Conservation (phyloP, 225 moss, liverwort and hornwort genomes). For the Bryum argenteum region DNA sequence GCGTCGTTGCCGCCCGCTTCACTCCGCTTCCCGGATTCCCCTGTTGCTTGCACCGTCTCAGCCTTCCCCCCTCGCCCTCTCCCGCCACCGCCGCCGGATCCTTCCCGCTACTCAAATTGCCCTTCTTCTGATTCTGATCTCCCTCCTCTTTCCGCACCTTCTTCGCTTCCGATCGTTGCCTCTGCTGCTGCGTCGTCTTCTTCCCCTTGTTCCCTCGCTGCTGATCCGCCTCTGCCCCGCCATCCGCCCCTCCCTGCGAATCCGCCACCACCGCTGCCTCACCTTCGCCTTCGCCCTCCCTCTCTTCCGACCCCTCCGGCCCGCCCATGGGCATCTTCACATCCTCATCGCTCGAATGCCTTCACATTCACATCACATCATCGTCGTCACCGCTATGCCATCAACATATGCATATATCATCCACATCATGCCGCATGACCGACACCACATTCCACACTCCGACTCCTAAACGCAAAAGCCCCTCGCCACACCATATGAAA, state of each 20-base stretch:
- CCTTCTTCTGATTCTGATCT: constrained; percentile 45
- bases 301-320: constrained; percentile 69
- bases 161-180: constrained; percentile 73
- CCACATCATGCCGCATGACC: neutral
- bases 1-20: constrained; percentile 46
- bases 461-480: neutral
- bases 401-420: neutral
- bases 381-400: no score
- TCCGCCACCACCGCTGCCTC: constrained; percentile 59
- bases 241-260: constrained; percentile 52
- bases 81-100: constrained; percentile 35
- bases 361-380: no score
- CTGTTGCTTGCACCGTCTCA: constrained; percentile 79
- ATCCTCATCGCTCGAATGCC: constrained; percentile 81
- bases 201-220: constrained; percentile 56
- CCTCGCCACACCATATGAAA: neutral
- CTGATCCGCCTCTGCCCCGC: constrained; percentile 44
- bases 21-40: constrained; percentile 38
- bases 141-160: constrained; percentile 67
- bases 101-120: constrained; percentile 37
- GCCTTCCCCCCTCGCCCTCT: constrained; percentile 67
- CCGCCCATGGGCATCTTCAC: constrained; percentile 46
- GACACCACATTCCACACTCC: constrained; percentile 9
- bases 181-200: constrained; percentile 59
- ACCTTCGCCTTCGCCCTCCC: constrained; percentile 75